A percentile compares a stretch with the other conserved stretches of the same genome.
Evolutionary conservation across 805 yeast species (phyloP).

Genomic region (Wickerhamiella parazyma): DNA sequence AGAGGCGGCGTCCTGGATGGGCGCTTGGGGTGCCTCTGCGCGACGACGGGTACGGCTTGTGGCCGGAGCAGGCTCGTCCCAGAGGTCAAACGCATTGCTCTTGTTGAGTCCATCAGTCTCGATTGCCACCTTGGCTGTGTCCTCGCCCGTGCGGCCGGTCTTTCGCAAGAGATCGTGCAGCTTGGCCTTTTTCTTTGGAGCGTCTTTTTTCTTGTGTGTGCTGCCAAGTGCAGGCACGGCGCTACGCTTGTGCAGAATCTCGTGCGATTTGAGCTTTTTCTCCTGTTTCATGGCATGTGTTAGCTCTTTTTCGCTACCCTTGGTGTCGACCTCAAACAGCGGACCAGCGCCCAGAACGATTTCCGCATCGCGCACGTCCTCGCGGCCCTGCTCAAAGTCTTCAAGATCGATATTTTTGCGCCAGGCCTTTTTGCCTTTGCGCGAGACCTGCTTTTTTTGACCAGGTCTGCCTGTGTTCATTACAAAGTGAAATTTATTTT

Average conservation of each 20-base stretch:
- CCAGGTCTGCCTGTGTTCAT: conserved; percentile 16
- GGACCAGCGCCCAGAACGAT: conserved; percentile 31
- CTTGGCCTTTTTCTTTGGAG: conserved; percentile 30
- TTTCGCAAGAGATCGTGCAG: conserved; percentile 52
- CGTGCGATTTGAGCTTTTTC: conserved; percentile 43
- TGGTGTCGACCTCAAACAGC: conserved; percentile 53
- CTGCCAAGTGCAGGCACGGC: conserved; percentile 54
- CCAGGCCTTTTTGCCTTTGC: conserved; percentile 91
- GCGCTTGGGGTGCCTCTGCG: conserved; percentile 16
- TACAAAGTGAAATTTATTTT: not conserved
- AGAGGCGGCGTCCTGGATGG: conserved; percentile 19
- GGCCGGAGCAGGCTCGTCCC: conserved; percentile 35
- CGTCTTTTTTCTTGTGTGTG: conserved; percentile 25
- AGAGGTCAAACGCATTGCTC: conserved; percentile 45
- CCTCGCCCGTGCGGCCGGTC: conserved; percentile 60
- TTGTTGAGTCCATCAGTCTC: conserved; percentile 53
- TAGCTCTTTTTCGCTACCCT: conserved; percentile 38
- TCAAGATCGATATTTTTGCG: conserved; percentile 80
- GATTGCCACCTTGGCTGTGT: conserved; percentile 25
- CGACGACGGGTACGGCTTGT: conserved; percentile 8
- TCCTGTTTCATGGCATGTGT: conserved; percentile 29
- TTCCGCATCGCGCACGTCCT: conserved; percentile 49
- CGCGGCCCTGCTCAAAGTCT: conserved; percentile 62
- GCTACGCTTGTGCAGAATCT: conserved; percentile 64
- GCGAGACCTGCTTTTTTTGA: conserved; percentile 47